Evolutionary conservation across 108 stramenopile species (phyloP).

Genomic region (Stephanodiscus minutulus): DNA sequence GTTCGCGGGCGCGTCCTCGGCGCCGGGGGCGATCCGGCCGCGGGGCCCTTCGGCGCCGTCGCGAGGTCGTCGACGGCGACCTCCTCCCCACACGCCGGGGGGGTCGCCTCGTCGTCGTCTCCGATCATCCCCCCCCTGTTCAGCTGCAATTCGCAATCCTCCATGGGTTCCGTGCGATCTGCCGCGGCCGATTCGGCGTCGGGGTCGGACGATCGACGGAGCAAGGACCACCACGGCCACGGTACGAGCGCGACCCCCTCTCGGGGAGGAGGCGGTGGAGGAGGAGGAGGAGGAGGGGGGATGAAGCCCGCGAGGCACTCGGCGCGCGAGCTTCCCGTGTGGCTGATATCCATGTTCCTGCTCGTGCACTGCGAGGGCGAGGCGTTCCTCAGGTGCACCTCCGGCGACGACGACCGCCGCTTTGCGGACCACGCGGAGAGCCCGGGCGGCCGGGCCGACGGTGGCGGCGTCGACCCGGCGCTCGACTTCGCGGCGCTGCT

Average conservation of each 20-base stretch:
- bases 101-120: neutral
- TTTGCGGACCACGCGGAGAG: constrained; percentile 54
- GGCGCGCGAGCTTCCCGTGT: constrained; percentile 85
- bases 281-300: constrained; percentile 2
- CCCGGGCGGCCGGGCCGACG: constrained; percentile 11
- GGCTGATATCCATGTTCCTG: constrained; percentile 83
- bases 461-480: constrained; percentile 24
- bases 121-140: constrained; percentile 74
- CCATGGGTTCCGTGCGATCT: constrained; percentile 75
- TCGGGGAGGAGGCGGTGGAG: neutral
- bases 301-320: constrained; percentile 56
- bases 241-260: neutral
- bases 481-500: constrained; percentile 67
- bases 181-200: constrained; percentile 7
- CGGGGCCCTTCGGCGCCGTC: constrained; percentile 5
- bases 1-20: constrained; percentile 15
- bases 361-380: constrained; percentile 83
- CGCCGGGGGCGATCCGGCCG: constrained; percentile 11
- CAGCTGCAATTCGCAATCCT: constrained; percentile 77
- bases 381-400: constrained; percentile 68
- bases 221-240: neutral
- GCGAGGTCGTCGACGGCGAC: constrained; percentile 3
- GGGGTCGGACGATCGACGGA: neutral
- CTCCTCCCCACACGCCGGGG: neutral
- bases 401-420: constrained; percentile 74